Conservation (phyloP, 73 alveolate genomes). For the Durusdinium trenchii region DNA sequence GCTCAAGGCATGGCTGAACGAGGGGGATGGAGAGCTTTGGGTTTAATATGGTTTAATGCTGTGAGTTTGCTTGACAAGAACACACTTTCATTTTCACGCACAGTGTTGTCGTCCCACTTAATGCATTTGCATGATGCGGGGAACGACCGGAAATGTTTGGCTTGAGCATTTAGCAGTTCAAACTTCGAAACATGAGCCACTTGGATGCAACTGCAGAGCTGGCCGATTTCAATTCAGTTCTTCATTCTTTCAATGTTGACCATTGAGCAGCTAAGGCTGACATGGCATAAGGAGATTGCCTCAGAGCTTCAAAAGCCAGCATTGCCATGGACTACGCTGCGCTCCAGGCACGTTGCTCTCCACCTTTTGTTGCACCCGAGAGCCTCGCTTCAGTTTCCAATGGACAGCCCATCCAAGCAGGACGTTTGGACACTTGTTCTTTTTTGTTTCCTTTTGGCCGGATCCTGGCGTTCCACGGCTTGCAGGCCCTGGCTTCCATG, state of each 20-base stretch:
- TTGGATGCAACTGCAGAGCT: background rate
- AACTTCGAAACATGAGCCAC: background rate
- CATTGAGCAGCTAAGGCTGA: background rate
- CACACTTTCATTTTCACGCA: too few species aligned
- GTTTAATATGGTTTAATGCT: too few species aligned
- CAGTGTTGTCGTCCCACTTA: background rate
- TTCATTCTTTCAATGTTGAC: background rate
- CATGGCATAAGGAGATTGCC: background rate
- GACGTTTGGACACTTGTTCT: background rate
- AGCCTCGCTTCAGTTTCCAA: background rate
- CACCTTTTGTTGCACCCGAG: background rate
- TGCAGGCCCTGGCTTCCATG: slow-evolving; percentile 41
- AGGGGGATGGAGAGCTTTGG: background rate
- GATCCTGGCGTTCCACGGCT: background rate
- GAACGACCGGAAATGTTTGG: background rate
- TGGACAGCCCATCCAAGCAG: background rate
- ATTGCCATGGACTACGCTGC: slow-evolving; percentile 41
- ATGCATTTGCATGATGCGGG: background rate
- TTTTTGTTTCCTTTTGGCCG: background rate
- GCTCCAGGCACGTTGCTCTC: slow-evolving; percentile 19
- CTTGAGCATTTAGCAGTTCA: slow-evolving; percentile 29
- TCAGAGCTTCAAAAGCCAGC: too few species aligned
- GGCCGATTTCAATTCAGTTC: background rate
- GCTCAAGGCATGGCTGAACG: slow-evolving; percentile 24
- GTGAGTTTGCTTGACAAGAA: too few species aligned